Evolutionary conservation across 2,329 filamentous ascomycete genomes (phyloP).

Genomic region (Mollisia scopiformis): DNA sequence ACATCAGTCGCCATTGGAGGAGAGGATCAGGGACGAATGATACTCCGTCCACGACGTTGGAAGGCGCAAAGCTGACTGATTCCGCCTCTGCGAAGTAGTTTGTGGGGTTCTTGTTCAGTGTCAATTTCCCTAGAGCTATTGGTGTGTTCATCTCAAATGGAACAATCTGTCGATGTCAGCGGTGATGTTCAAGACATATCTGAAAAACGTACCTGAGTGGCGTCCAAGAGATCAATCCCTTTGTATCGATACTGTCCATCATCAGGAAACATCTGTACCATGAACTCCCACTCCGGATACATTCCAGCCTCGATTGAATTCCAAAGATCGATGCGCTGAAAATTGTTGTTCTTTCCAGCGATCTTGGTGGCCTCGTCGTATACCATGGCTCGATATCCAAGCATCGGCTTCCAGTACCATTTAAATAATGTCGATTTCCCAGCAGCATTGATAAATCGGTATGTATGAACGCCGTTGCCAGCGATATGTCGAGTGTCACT

Average conservation of each 20-base stretch:
- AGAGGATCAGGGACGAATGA: slow-evolving; percentile 65
- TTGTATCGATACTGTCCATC: slow-evolving; percentile 49
- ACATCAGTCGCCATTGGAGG: slow-evolving; percentile 74
- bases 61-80: slow-evolving; percentile 67
- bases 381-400: slow-evolving; percentile 47
- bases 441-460: slow-evolving; percentile 46
- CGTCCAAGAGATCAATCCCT: slow-evolving; percentile 55
- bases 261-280: slow-evolving; percentile 58
- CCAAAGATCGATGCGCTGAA: slow-evolving; percentile 41
- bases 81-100: slow-evolving; percentile 74
- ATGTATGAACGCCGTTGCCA: slow-evolving; percentile 51
- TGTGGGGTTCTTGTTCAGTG: slow-evolving; percentile 52
- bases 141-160: slow-evolving; percentile 52
- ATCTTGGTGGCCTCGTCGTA: slow-evolving; percentile 39
- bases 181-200: background rate
- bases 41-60: slow-evolving; percentile 64
- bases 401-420: slow-evolving; percentile 50
- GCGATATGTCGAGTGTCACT: slow-evolving; percentile 42
- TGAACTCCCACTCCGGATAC: slow-evolving; percentile 53
- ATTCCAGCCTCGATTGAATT: slow-evolving; percentile 49
- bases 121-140: slow-evolving; percentile 50
- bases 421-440: slow-evolving; percentile 52
- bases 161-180: slow-evolving; percentile 45
- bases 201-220: slow-evolving; percentile 39
- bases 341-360: slow-evolving; percentile 40